phyloP scores from a whole-genome alignment of 139 green algal species.

The Chlorella sp. region DNA sequence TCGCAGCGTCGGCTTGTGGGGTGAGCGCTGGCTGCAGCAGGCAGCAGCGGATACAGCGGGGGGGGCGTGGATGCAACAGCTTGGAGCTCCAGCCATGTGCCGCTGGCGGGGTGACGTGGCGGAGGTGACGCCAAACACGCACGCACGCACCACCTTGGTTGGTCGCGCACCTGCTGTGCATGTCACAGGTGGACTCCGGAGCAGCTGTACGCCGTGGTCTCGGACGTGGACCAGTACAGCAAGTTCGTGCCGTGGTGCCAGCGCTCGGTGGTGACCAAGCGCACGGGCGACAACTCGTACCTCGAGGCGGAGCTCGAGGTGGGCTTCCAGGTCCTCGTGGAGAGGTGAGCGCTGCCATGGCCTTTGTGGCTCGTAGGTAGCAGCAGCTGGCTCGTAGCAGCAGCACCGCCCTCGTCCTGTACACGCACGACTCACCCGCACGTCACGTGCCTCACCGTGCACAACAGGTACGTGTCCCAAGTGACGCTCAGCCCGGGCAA shows the following conservation, averaged over 20 bases:
- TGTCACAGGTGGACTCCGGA: conserved; percentile 52
- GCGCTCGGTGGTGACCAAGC: conserved; percentile 41
- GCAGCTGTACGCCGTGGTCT: conserved; percentile 81
- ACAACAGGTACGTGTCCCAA: conserved; percentile 66
- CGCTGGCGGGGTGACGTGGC: too few relatives aligned
- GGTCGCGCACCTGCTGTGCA: too few relatives aligned
- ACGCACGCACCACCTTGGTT: too few relatives aligned
- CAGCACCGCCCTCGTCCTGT: neutral
- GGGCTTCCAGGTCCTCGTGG: conserved; percentile 67
- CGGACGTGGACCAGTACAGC: conserved; percentile 73
- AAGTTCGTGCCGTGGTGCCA: conserved; percentile 91
- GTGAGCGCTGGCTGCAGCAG: too few relatives aligned
- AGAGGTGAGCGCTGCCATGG: conserved; percentile 16
- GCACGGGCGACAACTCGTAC: conserved; percentile 23
- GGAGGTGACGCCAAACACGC: too few relatives aligned
- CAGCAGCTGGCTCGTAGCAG: neutral
- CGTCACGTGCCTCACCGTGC: neutral
- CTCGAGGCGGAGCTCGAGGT: conserved; percentile 91
- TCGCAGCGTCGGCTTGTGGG: too few relatives aligned
- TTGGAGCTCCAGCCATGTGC: too few relatives aligned
- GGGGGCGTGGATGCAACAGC: too few relatives aligned
- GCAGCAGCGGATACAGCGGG: too few relatives aligned
- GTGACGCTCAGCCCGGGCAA: conserved; percentile 51
- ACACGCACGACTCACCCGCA: too few relatives aligned
- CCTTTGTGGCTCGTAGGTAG: neutral